These are phyloP conservation scores for Onygenales sp. DNA, from an alignment of 2,329 filamentous ascomycete genomes.

Conservation along the genomic window DNA sequence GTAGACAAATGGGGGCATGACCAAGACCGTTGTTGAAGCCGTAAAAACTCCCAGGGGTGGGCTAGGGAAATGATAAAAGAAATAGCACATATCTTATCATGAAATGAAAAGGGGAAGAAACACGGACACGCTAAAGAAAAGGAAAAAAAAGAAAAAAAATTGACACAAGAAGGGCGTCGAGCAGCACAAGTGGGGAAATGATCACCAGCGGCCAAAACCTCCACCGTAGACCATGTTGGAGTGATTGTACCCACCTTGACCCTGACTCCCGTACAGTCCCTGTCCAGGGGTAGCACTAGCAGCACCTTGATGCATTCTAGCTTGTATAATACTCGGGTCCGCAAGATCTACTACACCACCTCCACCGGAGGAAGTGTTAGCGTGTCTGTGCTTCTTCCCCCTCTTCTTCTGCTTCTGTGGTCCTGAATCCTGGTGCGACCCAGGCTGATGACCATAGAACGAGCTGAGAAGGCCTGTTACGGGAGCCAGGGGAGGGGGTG, in stretches of 20 bases:
- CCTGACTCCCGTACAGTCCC: slow-evolving; percentile 80
- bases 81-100: slow-evolving; percentile 1
- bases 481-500: slow-evolving; percentile 81
- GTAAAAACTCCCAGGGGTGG: slow-evolving; percentile 13
- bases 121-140: slow-evolving; percentile 10
- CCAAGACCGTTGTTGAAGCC: slow-evolving; percentile 4
- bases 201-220: slow-evolving; percentile 60
- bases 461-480: slow-evolving; percentile 82
- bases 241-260: slow-evolving; percentile 83
- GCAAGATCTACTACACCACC: slow-evolving; percentile 98
- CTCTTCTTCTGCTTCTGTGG: slow-evolving; percentile 97
- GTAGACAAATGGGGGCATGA: slow-evolving; percentile 6
- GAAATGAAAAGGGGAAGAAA: neutral
- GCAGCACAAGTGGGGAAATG: slow-evolving; percentile 13
- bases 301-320: slow-evolving; percentile 86
- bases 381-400: slow-evolving; percentile 99
- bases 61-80: neutral
- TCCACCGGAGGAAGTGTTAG: slow-evolving; percentile 99
- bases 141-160: slow-evolving; percentile 14
- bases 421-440: slow-evolving; percentile 81
- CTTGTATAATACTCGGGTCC: slow-evolving; percentile 99
- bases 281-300: slow-evolving; percentile 64
- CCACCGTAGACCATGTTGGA: slow-evolving; percentile 71
- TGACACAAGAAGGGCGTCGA: slow-evolving; percentile 6
- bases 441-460: slow-evolving; percentile 80